phyloP scores from a whole-genome alignment of 495 filamentous ascomycete genomes.

The Aspergillus leporis region DNA sequence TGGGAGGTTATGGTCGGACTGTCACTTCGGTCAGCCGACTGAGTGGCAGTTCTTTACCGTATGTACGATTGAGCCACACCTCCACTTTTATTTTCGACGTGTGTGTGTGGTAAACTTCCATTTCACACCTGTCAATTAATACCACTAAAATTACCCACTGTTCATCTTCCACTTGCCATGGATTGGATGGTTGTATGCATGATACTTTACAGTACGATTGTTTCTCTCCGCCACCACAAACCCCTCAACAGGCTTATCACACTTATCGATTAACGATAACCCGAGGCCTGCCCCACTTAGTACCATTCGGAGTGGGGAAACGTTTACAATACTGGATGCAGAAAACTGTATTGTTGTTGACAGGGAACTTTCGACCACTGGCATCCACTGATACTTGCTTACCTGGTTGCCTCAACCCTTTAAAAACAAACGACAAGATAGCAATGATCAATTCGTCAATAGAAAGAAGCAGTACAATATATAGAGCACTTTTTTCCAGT shows the following conservation, averaged over 20 bases:
- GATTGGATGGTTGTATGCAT: neutral
- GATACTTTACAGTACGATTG: neutral
- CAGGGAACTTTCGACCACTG: neutral
- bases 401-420: no score
- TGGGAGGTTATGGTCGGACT: constrained; percentile 6
- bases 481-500: no score
- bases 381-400: no score
- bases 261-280: constrained; percentile 19
- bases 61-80: constrained; percentile 3
- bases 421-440: no score
- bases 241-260: constrained; percentile 18
- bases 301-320: neutral
- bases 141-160: neutral
- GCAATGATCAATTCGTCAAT: no score
- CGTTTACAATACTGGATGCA: neutral
- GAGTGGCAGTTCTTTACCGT: constrained; percentile 2
- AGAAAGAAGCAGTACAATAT: no score
- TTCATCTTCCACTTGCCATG: neutral
- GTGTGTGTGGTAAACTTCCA: neutral
- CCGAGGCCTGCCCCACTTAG: constrained; percentile 13
- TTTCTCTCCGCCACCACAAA: constrained; percentile 1
- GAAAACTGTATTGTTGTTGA: neutral
- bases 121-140: constrained; percentile 1
- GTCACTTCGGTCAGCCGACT: constrained; percentile 14
- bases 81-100: neutral